A percentile compares a stretch with the other conserved stretches of the same genome.
Evolutionary conservation across 2,329 filamentous ascomycete species (phyloP).

Genomic region (Stemphylium lycopersici): DNA sequence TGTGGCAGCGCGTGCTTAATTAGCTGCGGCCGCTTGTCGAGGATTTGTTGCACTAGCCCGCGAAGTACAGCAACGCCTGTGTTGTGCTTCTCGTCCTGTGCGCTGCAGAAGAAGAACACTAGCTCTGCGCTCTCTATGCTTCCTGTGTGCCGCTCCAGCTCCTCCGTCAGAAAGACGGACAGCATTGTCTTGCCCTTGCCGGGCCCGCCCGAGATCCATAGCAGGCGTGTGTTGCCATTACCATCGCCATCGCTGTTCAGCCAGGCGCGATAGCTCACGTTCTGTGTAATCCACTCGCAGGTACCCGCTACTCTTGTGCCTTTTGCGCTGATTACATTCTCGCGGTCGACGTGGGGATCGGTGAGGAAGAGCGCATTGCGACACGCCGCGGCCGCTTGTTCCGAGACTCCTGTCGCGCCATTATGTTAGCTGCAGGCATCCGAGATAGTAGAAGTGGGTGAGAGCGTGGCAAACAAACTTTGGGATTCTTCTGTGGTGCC

Average conservation of each 20-base stretch:
- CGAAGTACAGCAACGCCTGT: background rate
- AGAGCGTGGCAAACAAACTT: background rate
- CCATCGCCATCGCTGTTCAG: background rate
- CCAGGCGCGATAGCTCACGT: background rate
- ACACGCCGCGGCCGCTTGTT: background rate
- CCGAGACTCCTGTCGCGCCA: background rate
- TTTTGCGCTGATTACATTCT: background rate
- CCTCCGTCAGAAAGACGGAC: background rate
- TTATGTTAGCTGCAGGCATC: background rate
- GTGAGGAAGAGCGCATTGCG: background rate
- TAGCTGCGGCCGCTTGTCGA: constrained; percentile 20
- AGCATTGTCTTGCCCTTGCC: background rate
- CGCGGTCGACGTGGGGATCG: background rate
- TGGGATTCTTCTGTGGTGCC: background rate
- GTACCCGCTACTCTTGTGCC: background rate
- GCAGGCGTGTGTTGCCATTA: background rate
- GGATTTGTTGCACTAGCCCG: constrained; percentile 7
- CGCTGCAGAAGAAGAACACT: background rate
- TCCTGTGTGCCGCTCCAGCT: background rate
- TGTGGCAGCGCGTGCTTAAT: constrained; percentile 15
- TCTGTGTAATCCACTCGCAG: background rate
- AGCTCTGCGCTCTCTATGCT: background rate
- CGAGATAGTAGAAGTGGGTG: background rate
- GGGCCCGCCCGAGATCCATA: background rate
- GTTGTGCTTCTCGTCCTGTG: background rate